Conservation (phyloP, 805 yeast species). For the Pichia gijzeniarum region DNA sequence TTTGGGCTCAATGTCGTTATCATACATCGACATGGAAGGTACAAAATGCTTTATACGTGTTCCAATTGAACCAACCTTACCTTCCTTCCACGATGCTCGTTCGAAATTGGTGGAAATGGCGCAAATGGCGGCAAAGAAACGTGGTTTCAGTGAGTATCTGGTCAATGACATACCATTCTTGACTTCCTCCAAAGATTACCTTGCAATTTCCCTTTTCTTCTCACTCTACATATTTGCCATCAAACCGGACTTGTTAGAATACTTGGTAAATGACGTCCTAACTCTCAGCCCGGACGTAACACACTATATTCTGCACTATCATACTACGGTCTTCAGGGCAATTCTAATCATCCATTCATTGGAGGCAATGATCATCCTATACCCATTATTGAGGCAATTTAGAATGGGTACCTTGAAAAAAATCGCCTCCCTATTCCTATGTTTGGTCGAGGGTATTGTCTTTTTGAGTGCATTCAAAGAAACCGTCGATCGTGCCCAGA, state of each 20-base stretch:
- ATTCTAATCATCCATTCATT: slow-evolving; percentile 39
- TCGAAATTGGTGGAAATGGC: slow-evolving; percentile 66
- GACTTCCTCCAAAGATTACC: slow-evolving; percentile 38
- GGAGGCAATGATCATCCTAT: slow-evolving; percentile 42
- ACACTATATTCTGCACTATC: slow-evolving; percentile 7
- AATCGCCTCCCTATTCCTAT: slow-evolving; percentile 47
- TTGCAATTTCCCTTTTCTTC: slow-evolving; percentile 15
- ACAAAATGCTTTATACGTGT: slow-evolving; percentile 31
- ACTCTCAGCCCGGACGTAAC: slow-evolving; percentile 10
- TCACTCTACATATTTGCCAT: slow-evolving; percentile 8
- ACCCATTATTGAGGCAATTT: slow-evolving; percentile 48
- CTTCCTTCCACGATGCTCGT: slow-evolving; percentile 39
- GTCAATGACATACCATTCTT: slow-evolving; percentile 14
- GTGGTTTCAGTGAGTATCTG: slow-evolving; percentile 48
- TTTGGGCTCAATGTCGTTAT: slow-evolving; percentile 37
- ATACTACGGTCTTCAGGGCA: slow-evolving; percentile 14
- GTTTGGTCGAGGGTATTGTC: slow-evolving; percentile 57
- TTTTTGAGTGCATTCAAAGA: slow-evolving; percentile 39
- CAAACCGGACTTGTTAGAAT: slow-evolving; percentile 8
- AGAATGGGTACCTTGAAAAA: slow-evolving; percentile 50
- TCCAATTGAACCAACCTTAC: slow-evolving; percentile 47
- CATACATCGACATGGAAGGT: slow-evolving; percentile 28
- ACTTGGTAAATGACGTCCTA: slow-evolving; percentile 8
- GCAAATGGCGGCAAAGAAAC: slow-evolving; percentile 54
- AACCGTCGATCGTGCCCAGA: slow-evolving; percentile 12